Evolutionary conservation across 2,329 filamentous ascomycete genomes (phyloP).

Genomic region (Westerdykella sp.): DNA sequence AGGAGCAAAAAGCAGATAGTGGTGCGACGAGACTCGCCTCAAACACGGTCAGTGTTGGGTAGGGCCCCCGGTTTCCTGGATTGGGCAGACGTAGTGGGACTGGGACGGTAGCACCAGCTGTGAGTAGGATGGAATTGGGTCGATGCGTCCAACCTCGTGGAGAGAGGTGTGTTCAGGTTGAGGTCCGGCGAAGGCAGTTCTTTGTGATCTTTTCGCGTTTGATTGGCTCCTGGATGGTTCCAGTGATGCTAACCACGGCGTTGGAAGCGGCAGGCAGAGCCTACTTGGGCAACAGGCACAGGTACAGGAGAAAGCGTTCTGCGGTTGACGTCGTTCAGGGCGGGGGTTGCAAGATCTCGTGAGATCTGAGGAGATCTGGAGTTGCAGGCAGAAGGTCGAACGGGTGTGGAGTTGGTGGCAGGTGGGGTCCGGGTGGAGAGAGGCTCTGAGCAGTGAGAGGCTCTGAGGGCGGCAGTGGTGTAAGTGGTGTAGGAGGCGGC

Average conservation of each 20-base stretch:
- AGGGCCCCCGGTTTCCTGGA: slow-evolving; percentile 40
- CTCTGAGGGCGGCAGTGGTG: slow-evolving; percentile 10
- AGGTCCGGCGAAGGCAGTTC: slow-evolving; percentile 14
- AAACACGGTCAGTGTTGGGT: slow-evolving; percentile 32
- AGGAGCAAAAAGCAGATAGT: slow-evolving; percentile 31
- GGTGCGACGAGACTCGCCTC: slow-evolving; percentile 33
- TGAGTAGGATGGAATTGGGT: slow-evolving; percentile 30
- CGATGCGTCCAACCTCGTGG: slow-evolving; percentile 23
- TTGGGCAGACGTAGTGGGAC: slow-evolving; percentile 45
- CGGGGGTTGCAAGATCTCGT: slow-evolving; percentile 27
- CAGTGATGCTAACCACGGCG: slow-evolving; percentile 19
- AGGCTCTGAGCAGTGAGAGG: slow-evolving; percentile 11
- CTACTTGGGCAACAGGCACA: slow-evolving; percentile 14
- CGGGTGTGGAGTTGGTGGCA: slow-evolving; percentile 9
- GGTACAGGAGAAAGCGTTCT: slow-evolving; percentile 15
- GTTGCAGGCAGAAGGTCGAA: slow-evolving; percentile 25
- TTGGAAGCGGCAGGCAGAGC: slow-evolving; percentile 24
- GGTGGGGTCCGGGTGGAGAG: slow-evolving; percentile 13
- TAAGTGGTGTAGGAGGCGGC: slow-evolving; percentile 33
- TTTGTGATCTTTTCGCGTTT: slow-evolving; percentile 3
- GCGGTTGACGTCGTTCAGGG: slow-evolving; percentile 6
- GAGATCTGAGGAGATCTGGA: neutral
- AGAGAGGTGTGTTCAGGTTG: slow-evolving; percentile 26
- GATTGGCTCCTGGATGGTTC: slow-evolving; percentile 19
- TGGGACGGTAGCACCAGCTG: slow-evolving; percentile 34